Evolutionary conservation across 306 rosid genomes (phyloP).

Genomic region (Cucumis cinereus): DNA sequence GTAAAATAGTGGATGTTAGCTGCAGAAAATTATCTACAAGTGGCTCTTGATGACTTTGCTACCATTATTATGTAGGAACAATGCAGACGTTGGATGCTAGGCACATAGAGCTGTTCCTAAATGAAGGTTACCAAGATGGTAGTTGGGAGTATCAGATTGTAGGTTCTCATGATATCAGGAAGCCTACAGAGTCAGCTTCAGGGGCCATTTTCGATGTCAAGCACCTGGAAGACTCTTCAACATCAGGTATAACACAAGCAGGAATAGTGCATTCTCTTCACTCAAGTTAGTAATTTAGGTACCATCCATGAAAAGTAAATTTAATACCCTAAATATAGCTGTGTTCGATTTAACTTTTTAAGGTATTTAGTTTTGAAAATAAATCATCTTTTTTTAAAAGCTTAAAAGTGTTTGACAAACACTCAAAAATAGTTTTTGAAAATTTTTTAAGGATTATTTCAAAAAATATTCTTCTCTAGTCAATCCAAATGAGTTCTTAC

Average conservation of each 20-base stretch:
- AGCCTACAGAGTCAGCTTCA: conserved; percentile 65
- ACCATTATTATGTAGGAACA: conserved; percentile 44
- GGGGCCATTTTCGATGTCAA: conserved; percentile 77
- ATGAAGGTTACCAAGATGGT: conserved; percentile 52
- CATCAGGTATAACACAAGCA: conserved; percentile 34
- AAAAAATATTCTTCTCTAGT: no score
- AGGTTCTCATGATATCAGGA: conserved; percentile 75
- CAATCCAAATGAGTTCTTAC: no score
- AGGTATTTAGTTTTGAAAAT: no score
- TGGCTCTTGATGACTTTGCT: neutral
- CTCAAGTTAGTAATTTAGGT: neutral
- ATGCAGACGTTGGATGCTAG: conserved; percentile 96
- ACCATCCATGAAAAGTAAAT: neutral
- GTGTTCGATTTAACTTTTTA: no score
- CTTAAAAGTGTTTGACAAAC: no score
- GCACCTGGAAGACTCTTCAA: conserved; percentile 49
- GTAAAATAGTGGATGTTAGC: neutral
- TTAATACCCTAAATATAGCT: neutral
- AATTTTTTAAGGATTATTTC: no score
- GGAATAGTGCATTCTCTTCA: neutral
- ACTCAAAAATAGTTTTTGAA: no score
- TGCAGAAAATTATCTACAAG: neutral
- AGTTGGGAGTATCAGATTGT: conserved; percentile 80
- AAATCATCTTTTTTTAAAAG: no score
- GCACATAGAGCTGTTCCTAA: conserved; percentile 76